phyloP scores from a whole-genome alignment of 2,329 filamentous ascomycete species.

The Epichloe sibirici region DNA sequence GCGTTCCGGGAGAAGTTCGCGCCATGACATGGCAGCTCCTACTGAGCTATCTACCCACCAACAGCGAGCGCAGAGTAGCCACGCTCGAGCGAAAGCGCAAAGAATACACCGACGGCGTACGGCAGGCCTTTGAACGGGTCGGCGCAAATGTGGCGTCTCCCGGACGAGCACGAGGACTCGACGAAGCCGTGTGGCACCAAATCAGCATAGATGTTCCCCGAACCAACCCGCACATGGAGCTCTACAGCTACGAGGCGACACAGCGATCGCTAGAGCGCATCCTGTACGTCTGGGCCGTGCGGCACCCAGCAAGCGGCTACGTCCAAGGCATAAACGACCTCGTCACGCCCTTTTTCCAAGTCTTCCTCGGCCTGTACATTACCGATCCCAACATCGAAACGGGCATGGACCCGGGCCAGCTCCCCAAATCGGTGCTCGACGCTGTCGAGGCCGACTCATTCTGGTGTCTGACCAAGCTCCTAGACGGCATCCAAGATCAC shows the following conservation, averaged over 20 bases:
- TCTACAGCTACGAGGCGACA: constrained; percentile 93
- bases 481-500: constrained; percentile 98
- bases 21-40: constrained; percentile 99
- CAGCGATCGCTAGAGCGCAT: constrained; percentile 90
- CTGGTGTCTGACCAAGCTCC: constrained; percentile 93
- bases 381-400: constrained; percentile 85
- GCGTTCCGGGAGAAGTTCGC: constrained; percentile 85
- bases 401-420: constrained; percentile 92
- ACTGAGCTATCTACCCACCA: constrained; percentile 91
- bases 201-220: constrained; percentile 97
- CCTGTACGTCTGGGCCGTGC: constrained; percentile 92
- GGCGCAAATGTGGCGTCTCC: constrained; percentile 30
- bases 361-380: constrained; percentile 89
- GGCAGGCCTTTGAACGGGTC: constrained; percentile 55
- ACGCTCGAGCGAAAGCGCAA: constrained; percentile 90
- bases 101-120: constrained; percentile 90
- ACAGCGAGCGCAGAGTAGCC: constrained; percentile 79
- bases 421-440: constrained; percentile 82
- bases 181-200: constrained; percentile 98
- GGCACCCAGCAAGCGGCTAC: constrained; percentile 93
- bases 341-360: constrained; percentile 95
- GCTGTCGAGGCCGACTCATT: constrained; percentile 97
- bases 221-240: constrained; percentile 88
- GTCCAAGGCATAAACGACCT: constrained; percentile 98
- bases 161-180: constrained; percentile 54